Base-by-base conservation (phyloP, 768 basidiomycete species). In the Amanita muscaria region DNA sequence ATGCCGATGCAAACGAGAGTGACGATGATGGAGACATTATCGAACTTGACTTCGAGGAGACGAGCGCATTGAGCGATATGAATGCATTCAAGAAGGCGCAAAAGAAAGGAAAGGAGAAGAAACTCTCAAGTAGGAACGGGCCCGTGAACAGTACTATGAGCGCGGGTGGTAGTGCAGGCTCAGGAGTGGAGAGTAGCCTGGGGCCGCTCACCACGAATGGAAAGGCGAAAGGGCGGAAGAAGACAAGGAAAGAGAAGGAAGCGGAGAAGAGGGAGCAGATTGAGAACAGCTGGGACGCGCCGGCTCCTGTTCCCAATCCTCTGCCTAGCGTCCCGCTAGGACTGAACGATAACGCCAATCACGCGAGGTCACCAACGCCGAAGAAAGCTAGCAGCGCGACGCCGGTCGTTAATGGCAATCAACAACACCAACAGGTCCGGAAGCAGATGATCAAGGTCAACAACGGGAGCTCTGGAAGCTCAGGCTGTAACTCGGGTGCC, bases 31-130 rank as follows among this genome's bases (percentile, higher is more conserved):
- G 67, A 3, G 83, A 83, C 44, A 75, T 88, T 19, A 72, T 87
- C 8, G 85, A 87, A 58, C 75, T 88, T 40, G 81, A 83, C 57
- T 88, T 84, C 53, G 70, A 71, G 4, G 85, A 87, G 44, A 87
- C 74, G 33, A 79, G 81, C 46, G 77, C 80, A 16, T 59, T 88
- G 54, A 84, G 82, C 56, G 79, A 87, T 51, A 75, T 77, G 2
- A 72, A 71, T 38, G 71, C 73, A 8, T 84, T 83, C 53, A 61
- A 52, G 36, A 37, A 23, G 19, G 36, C 36, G 27, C 38, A 46
- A 29, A 36, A 46, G 44, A 34, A 25, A 27, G 36, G 6, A n/a
- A 39, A 22, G 10, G 33, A 34, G 29, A 27, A 39, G 6, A n/a
- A 39, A 22, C 8, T 6, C n/a, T 34, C 27, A 12, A 29, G n/a